Evolutionary conservation across 2,329 filamentous ascomycete species (phyloP), one percentile per base, ranked within the genome.

Genomic region (Scopulariopsis brevicaulis): DNA sequence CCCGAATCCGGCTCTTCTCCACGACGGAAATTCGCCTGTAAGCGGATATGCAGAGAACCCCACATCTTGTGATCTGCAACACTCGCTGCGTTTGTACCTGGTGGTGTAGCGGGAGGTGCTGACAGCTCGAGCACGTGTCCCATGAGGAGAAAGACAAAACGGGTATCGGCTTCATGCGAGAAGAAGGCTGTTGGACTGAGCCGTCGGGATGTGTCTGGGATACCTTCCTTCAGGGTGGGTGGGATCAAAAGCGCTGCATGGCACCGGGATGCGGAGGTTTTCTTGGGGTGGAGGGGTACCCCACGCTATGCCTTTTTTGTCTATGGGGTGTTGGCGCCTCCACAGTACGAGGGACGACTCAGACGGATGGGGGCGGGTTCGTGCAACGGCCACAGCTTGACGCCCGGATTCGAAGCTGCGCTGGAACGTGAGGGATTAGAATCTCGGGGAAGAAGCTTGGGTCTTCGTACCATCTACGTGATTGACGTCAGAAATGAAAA

Each of bases 161-260:
- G 54, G 25, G 43, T 20, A 20, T n/a, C 54, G 50, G 20, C 54
- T 7, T n/a, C 40, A 15, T n/a, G 15, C 40, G 8, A 34, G 28
- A 56, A 28, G 54, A 20, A 50, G 24, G 46, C n/a, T 48, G n/a
- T 48, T n/a, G 8, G n/a, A n/a, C n/a, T n/a, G n/a, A n/a, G 43
- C n/a, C 43, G 43, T 22, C 15, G 54, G 54, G 54, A 15, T 56
- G 54, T 12, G 25, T 56, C 43, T 56, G 53, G 53, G 53, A 55
- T 34, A 14, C 12, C 18, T n/a, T 24, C 18, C 34, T 50, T 10
- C 24, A 32, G 40, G 40, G 11, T 25, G 24, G 25, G 35, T 50
- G 46, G 54, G 25, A n/a, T 35, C 14, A 34, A n/a, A 34, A 22
- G 34, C n/a, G n/a, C 5, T 34, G 4, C 11, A 11, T 53, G 18